phyloP scores from a whole-genome alignment of 805 yeast genomes.

The Barnettozyma californica region DNA sequence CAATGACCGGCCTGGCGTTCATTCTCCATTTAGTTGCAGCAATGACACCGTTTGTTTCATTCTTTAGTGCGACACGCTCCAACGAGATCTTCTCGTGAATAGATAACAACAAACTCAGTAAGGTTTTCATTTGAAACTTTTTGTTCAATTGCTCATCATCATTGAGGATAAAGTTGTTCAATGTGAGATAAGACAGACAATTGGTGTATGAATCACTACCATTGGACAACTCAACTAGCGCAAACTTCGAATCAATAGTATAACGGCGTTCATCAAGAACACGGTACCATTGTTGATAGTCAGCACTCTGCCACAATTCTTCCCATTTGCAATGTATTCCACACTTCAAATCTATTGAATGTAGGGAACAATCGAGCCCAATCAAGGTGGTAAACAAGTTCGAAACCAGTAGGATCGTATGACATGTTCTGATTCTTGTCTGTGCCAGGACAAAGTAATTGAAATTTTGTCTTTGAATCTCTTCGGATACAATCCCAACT shows the following conservation, averaged over 20 bases:
- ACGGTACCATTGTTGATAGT: slow-evolving; percentile 46
- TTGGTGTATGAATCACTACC: slow-evolving; percentile 41
- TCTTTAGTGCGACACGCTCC: slow-evolving; percentile 37
- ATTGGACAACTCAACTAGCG: slow-evolving; percentile 53
- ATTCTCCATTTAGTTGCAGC: slow-evolving; percentile 62
- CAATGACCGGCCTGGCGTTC: slow-evolving; percentile 53
- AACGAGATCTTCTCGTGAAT: slow-evolving; percentile 61
- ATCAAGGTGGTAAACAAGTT: slow-evolving; percentile 47
- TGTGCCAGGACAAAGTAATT: slow-evolving; percentile 63
- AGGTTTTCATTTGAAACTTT: slow-evolving; percentile 42
- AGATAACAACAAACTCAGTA: slow-evolving; percentile 54
- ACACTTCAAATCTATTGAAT: slow-evolving; percentile 47
- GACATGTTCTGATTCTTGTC: slow-evolving; percentile 71
- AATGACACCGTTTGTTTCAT: slow-evolving; percentile 34
- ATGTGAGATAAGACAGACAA: slow-evolving; percentile 41
- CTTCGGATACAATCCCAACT: slow-evolving; percentile 16
- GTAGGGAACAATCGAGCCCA: slow-evolving; percentile 39
- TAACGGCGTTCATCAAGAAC: slow-evolving; percentile 33
- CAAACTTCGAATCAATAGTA: slow-evolving; percentile 46
- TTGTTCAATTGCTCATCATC: slow-evolving; percentile 29
- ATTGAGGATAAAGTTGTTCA: slow-evolving; percentile 35
- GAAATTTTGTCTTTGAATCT: slow-evolving; percentile 30
- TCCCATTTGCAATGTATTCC: slow-evolving; percentile 63
- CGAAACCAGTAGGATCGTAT: slow-evolving; percentile 55
- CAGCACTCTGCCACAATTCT: slow-evolving; percentile 51